A percentile compares a stretch with the other conserved stretches of the same genome.
Evolutionary conservation across 163 green algal species (phyloP).

Genomic region (Dunaliella salina): DNA sequence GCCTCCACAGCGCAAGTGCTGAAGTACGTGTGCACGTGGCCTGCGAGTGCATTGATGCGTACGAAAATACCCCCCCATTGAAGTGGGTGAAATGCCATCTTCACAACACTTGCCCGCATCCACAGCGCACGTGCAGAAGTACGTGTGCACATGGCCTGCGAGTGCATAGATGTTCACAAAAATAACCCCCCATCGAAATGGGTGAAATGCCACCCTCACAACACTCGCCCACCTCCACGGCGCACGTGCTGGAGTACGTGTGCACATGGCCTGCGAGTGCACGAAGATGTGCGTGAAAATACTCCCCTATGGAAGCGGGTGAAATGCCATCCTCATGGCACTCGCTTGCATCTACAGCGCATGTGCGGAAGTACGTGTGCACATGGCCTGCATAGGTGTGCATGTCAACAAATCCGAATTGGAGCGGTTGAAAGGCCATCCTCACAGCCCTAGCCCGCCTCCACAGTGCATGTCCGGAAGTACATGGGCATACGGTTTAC

Average conservation of each 20-base stretch:
- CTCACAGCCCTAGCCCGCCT: constrained; percentile 23
- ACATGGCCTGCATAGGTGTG: constrained; percentile 3
- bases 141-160: constrained; percentile 62
- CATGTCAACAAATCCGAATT: too few species aligned
- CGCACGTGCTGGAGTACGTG: constrained; percentile 52
- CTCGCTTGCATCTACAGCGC: too few species aligned
- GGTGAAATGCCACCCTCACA: too few species aligned
- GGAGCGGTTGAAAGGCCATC: too few species aligned
- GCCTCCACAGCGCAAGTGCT: constrained; percentile 27
- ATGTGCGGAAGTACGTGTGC: constrained; percentile 52
- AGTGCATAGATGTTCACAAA: constrained; percentile 21
- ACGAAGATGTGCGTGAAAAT: constrained; percentile 26
- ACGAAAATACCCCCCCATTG: too few species aligned
- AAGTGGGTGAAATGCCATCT: constrained; percentile 48
- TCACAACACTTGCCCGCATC: background rate
- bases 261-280: constrained; percentile 6
- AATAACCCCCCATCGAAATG: too few species aligned
- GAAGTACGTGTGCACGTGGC: constrained; percentile 40
- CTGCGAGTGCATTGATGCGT: background rate
- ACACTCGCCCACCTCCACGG: too few species aligned
- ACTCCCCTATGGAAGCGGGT: too few species aligned
- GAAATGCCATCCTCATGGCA: too few species aligned
- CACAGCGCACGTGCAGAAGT: constrained; percentile 34
- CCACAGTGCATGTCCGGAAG: constrained; percentile 49
- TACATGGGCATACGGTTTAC: constrained; percentile 60